Evolutionary conservation across 129 eudicot genomes (phyloP), one percentile per base, ranked within the genome.

Genomic region (Pseudognaphalium luteoalbum): DNA sequence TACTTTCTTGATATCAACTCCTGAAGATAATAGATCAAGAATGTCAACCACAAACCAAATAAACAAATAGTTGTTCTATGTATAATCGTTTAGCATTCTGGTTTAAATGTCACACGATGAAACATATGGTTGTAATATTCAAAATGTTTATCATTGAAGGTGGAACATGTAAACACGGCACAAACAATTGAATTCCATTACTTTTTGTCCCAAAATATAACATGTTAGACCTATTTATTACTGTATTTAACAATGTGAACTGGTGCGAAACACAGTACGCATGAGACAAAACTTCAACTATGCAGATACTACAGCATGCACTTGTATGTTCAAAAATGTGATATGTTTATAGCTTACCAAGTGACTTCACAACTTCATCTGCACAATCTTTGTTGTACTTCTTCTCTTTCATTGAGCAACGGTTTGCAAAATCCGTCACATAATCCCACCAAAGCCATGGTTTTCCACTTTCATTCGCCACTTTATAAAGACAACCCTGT

Each of bases 371-470:
- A 28, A 92, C 96, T 80, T 87, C 68, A 44, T 82, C 74, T 19
- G 97, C 91, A 65, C 92, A 92, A 47, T 89, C 91, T 78, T 85
- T 80, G 19, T 52, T 85, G 83, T 85, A 88, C 80, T 87, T 88
- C 7, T 85, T 78, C 34, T 87, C 87, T 64, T 82, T 91, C 97
- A 89, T 91, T 5, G 91, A 90, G 69, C 97, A 92, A 50, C 79
- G 85, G 75, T 86, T 87, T 28, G 85, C 72, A 82, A 92, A 92
- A 64, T 92, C 91, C 0, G 93, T 76, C 25, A 87, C 96, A 83
- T 89, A 92, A 69, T 92, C 96, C 97, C 96, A 92, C 96, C 96
- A 92, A 67, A 80, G 71, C 97, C 97, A 92, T 5, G 97, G 84
- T 57, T 83, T 92, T 54, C 92, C 91, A 64, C 82, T 85, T 76